Percentiles rank a stretch among this genome's conserved stretches.
phyloP scores from a whole-genome alignment of 495 filamentous ascomycete genomes.

The Xylaria sp. region DNA sequence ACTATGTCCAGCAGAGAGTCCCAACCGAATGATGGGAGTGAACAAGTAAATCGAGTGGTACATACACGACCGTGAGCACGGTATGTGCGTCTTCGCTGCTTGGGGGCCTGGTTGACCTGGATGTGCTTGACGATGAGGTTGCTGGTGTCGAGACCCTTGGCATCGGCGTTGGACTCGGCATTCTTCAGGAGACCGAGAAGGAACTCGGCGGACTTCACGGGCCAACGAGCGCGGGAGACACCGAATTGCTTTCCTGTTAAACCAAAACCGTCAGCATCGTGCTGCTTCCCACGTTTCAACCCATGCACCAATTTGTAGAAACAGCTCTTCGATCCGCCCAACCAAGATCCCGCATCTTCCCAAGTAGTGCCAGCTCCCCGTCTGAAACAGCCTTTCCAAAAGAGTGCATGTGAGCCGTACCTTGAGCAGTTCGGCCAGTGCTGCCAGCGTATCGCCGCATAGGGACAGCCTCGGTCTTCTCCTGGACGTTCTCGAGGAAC shows the following conservation, averaged over 20 bases:
- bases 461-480: constrained; percentile 94
- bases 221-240: constrained; percentile 97
- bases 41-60: constrained; percentile 34
- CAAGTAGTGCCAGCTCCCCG: neutral
- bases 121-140: constrained; percentile 99
- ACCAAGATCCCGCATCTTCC: neutral
- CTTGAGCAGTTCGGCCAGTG: constrained; percentile 93
- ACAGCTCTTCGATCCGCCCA: neutral
- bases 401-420: constrained; percentile 63
- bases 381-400: neutral
- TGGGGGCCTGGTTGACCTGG: constrained; percentile 99
- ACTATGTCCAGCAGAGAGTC: constrained; percentile 24
- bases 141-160: constrained; percentile 97
- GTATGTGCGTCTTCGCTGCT: constrained; percentile 97
- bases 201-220: constrained; percentile 98
- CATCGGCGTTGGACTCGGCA: constrained; percentile 98
- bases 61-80: constrained; percentile 99
- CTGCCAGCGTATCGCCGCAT: constrained; percentile 95
- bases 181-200: constrained; percentile 97
- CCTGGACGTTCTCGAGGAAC: constrained; percentile 96
- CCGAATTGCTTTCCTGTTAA: constrained; percentile 94
- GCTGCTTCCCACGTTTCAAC: constrained; percentile 4
- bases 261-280: constrained; percentile 41
- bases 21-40: neutral
- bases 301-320: neutral